Conservation (phyloP, 2,329 filamentous ascomycete species). For the Clarireedia sp. region DNA sequence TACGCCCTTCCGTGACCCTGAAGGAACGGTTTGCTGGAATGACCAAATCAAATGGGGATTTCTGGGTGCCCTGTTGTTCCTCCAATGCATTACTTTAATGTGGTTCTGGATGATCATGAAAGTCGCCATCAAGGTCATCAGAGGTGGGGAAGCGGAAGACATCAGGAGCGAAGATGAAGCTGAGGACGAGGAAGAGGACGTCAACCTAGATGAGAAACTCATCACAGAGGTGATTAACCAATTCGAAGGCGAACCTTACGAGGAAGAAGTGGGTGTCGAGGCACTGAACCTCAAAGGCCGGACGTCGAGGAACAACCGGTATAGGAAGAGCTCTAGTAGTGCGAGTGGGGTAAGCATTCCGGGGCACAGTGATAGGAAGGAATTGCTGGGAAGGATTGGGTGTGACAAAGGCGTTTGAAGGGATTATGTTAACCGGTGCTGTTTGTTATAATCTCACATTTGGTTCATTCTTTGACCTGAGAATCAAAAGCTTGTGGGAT, state of each 20-base stretch:
- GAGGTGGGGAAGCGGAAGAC: slow-evolving; percentile 73
- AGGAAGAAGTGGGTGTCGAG: slow-evolving; percentile 71
- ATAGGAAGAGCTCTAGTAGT: slow-evolving; percentile 24
- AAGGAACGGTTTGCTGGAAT: slow-evolving; percentile 75
- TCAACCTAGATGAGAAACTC: slow-evolving; percentile 13
- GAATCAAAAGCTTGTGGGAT: not conserved
- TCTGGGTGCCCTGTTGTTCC: slow-evolving; percentile 63
- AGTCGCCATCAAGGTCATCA: slow-evolving; percentile 73
- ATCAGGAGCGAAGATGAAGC: slow-evolving; percentile 79
- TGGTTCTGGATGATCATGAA: slow-evolving; percentile 89
- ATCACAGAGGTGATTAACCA: slow-evolving; percentile 8
- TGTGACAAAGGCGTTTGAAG: slow-evolving; percentile 29
- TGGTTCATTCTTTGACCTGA: not conserved
- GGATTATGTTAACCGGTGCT: not conserved
- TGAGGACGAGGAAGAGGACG: slow-evolving; percentile 44
- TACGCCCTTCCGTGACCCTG: slow-evolving; percentile 63
- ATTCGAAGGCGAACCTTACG: slow-evolving; percentile 38
- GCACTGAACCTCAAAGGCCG: slow-evolving; percentile 54
- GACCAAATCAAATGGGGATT: slow-evolving; percentile 68
- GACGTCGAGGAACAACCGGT: slow-evolving; percentile 19
- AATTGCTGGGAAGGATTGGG: slow-evolving; percentile 30
- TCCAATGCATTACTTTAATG: slow-evolving; percentile 72
- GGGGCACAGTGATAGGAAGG: slow-evolving; percentile 29
- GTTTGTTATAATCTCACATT: not conserved
- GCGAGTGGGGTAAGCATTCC: slow-evolving; percentile 28